These are phyloP conservation scores for Dalbergia cochinchinensis DNA, from an alignment of 306 rosid species.

Conservation along the genomic window DNA sequence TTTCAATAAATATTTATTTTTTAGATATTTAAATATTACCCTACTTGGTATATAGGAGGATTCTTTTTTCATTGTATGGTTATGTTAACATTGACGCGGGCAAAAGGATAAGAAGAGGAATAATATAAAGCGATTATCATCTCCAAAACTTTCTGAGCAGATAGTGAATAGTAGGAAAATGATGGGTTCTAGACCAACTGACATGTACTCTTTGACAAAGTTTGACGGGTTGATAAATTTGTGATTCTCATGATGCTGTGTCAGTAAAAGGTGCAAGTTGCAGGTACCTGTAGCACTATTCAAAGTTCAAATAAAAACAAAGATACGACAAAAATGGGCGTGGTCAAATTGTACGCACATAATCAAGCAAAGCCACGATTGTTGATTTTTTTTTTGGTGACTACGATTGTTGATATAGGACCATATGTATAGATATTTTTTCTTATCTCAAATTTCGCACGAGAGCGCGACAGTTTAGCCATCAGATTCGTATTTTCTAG, in stretches of 20 bases:
- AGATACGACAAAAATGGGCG: slow-evolving; percentile 44
- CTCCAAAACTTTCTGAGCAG: too few relatives aligned
- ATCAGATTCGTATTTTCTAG: slow-evolving; percentile 40
- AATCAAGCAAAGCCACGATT: slow-evolving; percentile 26
- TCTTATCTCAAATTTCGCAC: not conserved
- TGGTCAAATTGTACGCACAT: slow-evolving; percentile 24
- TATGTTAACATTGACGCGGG: too few relatives aligned
- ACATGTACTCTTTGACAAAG: slow-evolving; percentile 19
- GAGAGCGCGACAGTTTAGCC: slow-evolving; percentile 29
- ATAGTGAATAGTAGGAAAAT: slow-evolving; percentile 27
- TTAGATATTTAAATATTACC: too few relatives aligned
- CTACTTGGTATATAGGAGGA: too few relatives aligned
- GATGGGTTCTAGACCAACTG: slow-evolving; percentile 39
- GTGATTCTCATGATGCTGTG: slow-evolving; percentile 13
- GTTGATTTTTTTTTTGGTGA: too few relatives aligned
- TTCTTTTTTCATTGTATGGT: too few relatives aligned
- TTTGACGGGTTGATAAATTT: not conserved
- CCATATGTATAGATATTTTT: too few relatives aligned
- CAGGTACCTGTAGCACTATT: not conserved
- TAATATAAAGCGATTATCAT: too few relatives aligned
- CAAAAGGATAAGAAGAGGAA: too few relatives aligned
- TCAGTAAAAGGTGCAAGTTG: not conserved
- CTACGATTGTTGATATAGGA: slow-evolving; percentile 12
- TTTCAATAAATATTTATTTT: too few relatives aligned
- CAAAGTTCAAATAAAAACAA: slow-evolving; percentile 29